Percentiles rank a stretch among this genome's conserved stretches.
Conservation (phyloP, 495 filamentous ascomycete species). For the Melanomma pulvis-pyrius region DNA sequence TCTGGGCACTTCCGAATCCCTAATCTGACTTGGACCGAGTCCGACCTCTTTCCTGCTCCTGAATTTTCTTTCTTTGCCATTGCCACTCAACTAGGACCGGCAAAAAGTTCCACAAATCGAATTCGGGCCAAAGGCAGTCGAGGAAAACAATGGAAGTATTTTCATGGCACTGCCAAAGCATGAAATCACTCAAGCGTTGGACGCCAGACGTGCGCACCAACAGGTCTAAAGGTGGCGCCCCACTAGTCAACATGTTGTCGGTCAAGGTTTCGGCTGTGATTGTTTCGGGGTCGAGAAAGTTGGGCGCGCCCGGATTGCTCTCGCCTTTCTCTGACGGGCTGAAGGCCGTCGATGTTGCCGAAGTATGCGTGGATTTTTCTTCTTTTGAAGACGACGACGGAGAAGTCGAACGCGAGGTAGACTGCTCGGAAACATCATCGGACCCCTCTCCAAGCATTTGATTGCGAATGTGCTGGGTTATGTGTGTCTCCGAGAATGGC, state of each 20-base stretch:
- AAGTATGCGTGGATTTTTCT: conserved; percentile 31
- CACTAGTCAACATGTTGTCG: conserved; percentile 80
- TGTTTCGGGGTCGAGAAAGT: conserved; percentile 70
- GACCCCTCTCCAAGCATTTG: conserved; percentile 51
- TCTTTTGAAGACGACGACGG: conserved; percentile 38
- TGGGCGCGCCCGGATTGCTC: conserved; percentile 1
- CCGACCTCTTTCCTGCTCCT: conserved; percentile 33
- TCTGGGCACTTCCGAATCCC: background rate
- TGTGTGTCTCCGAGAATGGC: conserved; percentile 82
- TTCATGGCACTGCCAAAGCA: conserved; percentile 97
- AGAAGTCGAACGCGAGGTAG: conserved; percentile 43
- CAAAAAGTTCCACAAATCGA: conserved; percentile 91
- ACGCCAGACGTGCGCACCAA: conserved; percentile 91
- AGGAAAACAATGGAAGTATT: conserved; percentile 90
- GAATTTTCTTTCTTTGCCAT: conserved; percentile 62
- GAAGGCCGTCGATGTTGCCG: conserved; percentile 37
- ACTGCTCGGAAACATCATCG: conserved; percentile 44
- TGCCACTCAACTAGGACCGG: conserved; percentile 94
- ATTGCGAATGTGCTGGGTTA: conserved; percentile 76
- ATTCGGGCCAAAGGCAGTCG: conserved; percentile 93
- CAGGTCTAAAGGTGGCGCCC: conserved; percentile 83
- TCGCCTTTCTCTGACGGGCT: conserved; percentile 34
- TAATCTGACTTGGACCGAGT: conserved; percentile 9
- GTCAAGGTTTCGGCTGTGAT: conserved; percentile 80
- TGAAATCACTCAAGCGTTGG: conserved; percentile 89